phyloP scores from a whole-genome alignment of 768 basidiomycete genomes.

The Austroboletus eburneus region DNA sequence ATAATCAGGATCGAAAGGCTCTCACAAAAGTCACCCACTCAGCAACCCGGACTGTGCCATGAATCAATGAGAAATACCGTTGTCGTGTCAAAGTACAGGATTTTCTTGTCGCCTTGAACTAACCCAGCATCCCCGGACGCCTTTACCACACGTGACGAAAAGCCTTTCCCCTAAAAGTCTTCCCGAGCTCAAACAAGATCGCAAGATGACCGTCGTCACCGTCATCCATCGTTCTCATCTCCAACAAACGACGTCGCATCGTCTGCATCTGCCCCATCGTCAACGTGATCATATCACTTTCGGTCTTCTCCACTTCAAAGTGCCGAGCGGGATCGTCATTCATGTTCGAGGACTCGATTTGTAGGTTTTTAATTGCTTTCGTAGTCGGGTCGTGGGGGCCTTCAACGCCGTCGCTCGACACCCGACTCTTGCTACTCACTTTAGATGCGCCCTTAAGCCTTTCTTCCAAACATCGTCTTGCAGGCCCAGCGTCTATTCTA shows the following conservation, averaged over 20 bases:
- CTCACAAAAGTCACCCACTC: not conserved
- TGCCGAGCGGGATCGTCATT: not conserved
- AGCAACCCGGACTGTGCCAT: too few relatives aligned
- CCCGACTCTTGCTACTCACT: not conserved
- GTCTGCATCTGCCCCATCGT: conserved; percentile 15
- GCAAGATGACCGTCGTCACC: conserved; percentile 10
- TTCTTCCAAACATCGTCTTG: not conserved
- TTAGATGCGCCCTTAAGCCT: not conserved
- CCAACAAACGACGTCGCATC: conserved; percentile 11
- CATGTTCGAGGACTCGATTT: not conserved
- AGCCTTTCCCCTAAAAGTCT: conserved; percentile 15
- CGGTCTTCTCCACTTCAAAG: not conserved
- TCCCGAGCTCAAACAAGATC: conserved; percentile 20
- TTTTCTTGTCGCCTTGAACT: not conserved
- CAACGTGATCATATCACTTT: conserved; percentile 13
- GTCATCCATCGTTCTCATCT: too few relatives aligned
- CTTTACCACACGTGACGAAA: conserved; percentile 27
- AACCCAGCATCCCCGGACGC: not conserved
- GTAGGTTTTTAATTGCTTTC: not conserved
- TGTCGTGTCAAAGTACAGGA: not conserved
- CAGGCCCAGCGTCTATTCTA: not conserved
- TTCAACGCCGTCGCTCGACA: not conserved
- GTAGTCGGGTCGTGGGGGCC: not conserved
- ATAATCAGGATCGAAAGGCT: not conserved
- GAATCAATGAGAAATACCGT: too few relatives aligned